Evolutionary conservation across 192 early-diverging fungal species (phyloP), one percentile per base, ranked within the genome.

Genomic region (Gamsiella multidivaricata): DNA sequence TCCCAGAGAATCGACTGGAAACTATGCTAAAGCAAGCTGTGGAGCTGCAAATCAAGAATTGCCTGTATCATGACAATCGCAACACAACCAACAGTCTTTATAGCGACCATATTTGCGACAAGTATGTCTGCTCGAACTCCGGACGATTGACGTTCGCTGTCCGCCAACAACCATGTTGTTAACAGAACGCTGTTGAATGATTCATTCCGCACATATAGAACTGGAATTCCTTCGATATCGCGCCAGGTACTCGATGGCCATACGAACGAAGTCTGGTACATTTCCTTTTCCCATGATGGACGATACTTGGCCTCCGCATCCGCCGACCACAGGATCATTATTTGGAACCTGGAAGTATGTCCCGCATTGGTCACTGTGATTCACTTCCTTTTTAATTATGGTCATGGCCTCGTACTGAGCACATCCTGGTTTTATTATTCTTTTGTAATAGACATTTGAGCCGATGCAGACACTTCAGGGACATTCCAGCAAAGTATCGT

Each of bases 181-280:
- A n/a, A n/a, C n/a, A n/a, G n/a, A n/a, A n/a, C n/a, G n/a, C n/a
- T n/a, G n/a, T n/a, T n/a, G n/a, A n/a, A n/a, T n/a, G n/a, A n/a
- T n/a, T n/a, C n/a, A n/a, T 20, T 56, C 22, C 5, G 15, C 46
- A 5, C 29, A 32, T 29, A 26, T 57, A 83, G 82, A 26, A 64
- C 82, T 26, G 76, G 81, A 17, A 81, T 91, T 54, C 88, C 88
- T 37, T 81, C 69, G 34, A 79, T 91, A 32, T 89, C 90, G 0
- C 89, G 86, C 4, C 81, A 88, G 41, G 81, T 94, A 25, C 69
- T 90, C 10, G 60, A 64, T 37, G 91, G 89, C 15, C 97, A 99
- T 83, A 72, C 76, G 0, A 94, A 98, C 79, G 96, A 99, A 82
- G 96, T 99, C 9, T 99, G 97, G 98, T 94, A 93, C 67, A 83